Base-by-base conservation (phyloP, 805 yeast genomes). In the Yueomyces sp. region DNA sequence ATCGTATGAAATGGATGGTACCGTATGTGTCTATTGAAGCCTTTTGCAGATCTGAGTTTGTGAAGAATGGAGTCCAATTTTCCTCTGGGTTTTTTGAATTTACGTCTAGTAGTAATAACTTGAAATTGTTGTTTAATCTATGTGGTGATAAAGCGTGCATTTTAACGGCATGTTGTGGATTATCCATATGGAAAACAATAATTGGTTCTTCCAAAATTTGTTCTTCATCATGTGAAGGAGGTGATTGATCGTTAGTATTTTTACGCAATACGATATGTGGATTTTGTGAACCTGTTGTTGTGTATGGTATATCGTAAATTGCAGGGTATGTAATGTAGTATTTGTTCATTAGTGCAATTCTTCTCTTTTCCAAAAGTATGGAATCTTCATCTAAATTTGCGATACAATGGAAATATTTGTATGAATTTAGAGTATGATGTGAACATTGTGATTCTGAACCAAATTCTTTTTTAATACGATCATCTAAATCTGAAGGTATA, bases 351-450 rank as follows among this genome's bases (percentile, higher is more conserved):
- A 49, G 36, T 5, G 37, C 41, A 8, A 41, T 45, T 26, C 36
- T 44, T 31, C 42, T 41, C 36, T 40, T 31, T 26, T 45, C 42
- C 4, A 43, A 38, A 19, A 48, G 42, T 6, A 50, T 62, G 52
- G 39, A 44, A 41, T 19, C 44, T 44, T 26, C 53, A 36, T 41
- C 41, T 29, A 34, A 37, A 4, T 50, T 46, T 2, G 53, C 53
- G 9, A 50, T 57, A 51, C 57, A 51, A 4, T 50, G 39, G 9
- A 54, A 52, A 19, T 59, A 45, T 11, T 44, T 44, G 3, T 39
- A 4, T 9, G 45, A 33, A 26, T 40, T 57, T 7, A 34, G 8
- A 9, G 26, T 5, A 11, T 34, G 2, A 34, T 34, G 26, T 6
- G 6, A 30, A 34, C 37, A 34, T 9, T 9, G 6, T 5, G 37